Percentiles rank a stretch among this genome's conserved stretches.
phyloP scores from a whole-genome alignment of 2,329 filamentous ascomycete species.

The Alternaria arbusti region DNA sequence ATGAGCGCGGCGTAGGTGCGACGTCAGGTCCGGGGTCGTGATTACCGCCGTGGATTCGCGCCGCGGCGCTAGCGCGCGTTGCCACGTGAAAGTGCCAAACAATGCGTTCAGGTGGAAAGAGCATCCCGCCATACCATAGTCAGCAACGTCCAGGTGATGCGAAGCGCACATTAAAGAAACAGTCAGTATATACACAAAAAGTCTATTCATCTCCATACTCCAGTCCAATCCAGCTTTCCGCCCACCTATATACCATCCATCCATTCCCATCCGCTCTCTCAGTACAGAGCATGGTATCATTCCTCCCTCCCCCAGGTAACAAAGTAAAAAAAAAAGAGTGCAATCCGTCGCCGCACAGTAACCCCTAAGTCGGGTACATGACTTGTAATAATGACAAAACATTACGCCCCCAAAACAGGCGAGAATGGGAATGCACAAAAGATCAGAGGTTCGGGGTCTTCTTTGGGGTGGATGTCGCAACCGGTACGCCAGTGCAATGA shows the following conservation, averaged over 20 bases:
- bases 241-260: background rate
- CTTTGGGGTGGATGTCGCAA: background rate
- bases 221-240: background rate
- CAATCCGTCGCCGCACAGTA: slow-evolving; percentile 1
- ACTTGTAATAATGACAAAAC: slow-evolving; percentile 17
- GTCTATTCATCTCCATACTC: slow-evolving; percentile 5
- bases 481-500: slow-evolving; percentile 19
- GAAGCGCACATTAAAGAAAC: background rate
- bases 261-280: background rate
- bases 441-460: slow-evolving; percentile 5
- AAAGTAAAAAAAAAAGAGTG: slow-evolving; percentile 6
- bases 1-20: background rate
- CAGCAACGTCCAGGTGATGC: background rate
- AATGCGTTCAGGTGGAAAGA: background rate
- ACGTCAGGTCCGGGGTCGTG: background rate
- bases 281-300: background rate
- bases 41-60: background rate
- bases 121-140: background rate
- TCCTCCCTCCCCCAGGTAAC: background rate
- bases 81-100: background rate
- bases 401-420: slow-evolving; percentile 22
- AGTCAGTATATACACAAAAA: background rate
- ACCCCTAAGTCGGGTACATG: background rate
- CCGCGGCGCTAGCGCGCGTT: background rate
- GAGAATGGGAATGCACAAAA: slow-evolving; percentile 1